Conservation (phyloP, 164 flowering plant genomes). For the Nymphaea thermarum region DNA sequence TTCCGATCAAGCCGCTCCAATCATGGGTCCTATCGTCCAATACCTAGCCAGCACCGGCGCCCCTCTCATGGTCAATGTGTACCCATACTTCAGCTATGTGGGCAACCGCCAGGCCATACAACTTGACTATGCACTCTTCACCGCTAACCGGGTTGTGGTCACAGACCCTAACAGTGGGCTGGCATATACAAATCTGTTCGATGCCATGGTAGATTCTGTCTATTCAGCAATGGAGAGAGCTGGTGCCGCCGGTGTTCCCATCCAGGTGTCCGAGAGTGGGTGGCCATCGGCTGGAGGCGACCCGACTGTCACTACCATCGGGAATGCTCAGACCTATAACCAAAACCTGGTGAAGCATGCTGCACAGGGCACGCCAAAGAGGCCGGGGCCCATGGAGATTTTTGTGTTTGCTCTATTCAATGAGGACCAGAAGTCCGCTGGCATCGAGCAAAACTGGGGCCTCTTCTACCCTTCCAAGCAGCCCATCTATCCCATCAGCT, state of each 20-base stretch:
- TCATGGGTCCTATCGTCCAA: conserved; percentile 12
- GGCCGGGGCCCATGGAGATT: conserved; percentile 4
- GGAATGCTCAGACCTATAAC: conserved; percentile 10
- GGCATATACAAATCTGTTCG: conserved; percentile 5
- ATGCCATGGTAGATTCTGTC: conserved; percentile 8
- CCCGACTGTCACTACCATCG: not conserved
- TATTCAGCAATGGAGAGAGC: conserved; percentile 8
- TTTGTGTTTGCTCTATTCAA: conserved; percentile 6
- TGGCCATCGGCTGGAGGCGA: conserved; percentile 8
- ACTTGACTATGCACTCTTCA: conserved; percentile 10
- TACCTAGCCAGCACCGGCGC: conserved; percentile 7
- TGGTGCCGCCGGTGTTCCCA: not conserved
- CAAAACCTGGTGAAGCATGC: conserved; percentile 6
- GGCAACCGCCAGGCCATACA: conserved; percentile 1
- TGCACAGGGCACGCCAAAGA: conserved; percentile 3
- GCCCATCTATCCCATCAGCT: conserved; percentile 6
- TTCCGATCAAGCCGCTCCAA: not conserved
- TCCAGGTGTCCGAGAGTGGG: conserved; percentile 10
- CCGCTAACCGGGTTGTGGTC: not conserved
- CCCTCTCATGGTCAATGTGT: conserved; percentile 30
- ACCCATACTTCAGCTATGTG: conserved; percentile 22
- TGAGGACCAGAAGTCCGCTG: conserved; percentile 3
- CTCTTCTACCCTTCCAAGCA: conserved; percentile 3
- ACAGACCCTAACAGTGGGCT: not conserved
- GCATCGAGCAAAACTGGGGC: conserved; percentile 2